A percentile compares a stretch with the other conserved stretches of the same genome.
Conservation (phyloP, 768 basidiomycete genomes). For the Crepidotus variabilis region DNA sequence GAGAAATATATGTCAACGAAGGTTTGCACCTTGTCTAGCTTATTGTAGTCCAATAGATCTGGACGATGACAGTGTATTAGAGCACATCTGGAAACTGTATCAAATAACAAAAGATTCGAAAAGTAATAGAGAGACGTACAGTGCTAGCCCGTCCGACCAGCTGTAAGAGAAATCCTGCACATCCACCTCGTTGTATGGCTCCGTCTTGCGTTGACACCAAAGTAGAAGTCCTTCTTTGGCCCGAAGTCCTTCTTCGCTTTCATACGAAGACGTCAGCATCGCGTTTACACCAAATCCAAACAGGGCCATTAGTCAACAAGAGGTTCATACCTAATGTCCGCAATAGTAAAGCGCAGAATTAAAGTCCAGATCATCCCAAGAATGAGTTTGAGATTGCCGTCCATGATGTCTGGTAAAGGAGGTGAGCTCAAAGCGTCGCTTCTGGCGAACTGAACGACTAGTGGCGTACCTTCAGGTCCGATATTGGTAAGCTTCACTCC, state of each 20-base stretch:
- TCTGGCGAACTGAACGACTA: background rate
- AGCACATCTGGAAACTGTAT: conserved; percentile 68
- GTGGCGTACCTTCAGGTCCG: conserved; percentile 78
- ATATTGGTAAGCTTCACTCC: conserved; percentile 98
- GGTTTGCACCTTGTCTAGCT: conserved; percentile 69
- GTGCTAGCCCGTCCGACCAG: conserved; percentile 93
- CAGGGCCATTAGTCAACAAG: conserved; percentile 19
- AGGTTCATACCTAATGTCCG: conserved; percentile 79
- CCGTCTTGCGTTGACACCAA: conserved; percentile 98
- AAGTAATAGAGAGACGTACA: conserved; percentile 54
- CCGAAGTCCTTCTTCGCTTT: conserved; percentile 95
- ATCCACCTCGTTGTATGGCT: conserved; percentile 84
- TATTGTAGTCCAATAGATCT: conserved; percentile 87
- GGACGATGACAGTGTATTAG: conserved; percentile 97
- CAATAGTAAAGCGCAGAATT: conserved; percentile 95
- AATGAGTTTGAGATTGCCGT: conserved; percentile 97
- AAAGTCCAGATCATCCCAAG: conserved; percentile 99
- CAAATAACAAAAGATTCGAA: conserved; percentile 2
- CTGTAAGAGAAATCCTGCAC: conserved; percentile 91
- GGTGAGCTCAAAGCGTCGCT: background rate
- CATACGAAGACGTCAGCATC: conserved; percentile 6
- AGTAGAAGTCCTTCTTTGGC: conserved; percentile 96
- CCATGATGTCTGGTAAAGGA: conserved; percentile 80
- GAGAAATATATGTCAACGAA: conserved; percentile 3
- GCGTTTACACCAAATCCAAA: background rate